Percentiles rank a stretch among this genome's conserved stretches.
Conservation (phyloP, 2,329 filamentous ascomycete genomes). For the Penicillium brevicompactum region DNA sequence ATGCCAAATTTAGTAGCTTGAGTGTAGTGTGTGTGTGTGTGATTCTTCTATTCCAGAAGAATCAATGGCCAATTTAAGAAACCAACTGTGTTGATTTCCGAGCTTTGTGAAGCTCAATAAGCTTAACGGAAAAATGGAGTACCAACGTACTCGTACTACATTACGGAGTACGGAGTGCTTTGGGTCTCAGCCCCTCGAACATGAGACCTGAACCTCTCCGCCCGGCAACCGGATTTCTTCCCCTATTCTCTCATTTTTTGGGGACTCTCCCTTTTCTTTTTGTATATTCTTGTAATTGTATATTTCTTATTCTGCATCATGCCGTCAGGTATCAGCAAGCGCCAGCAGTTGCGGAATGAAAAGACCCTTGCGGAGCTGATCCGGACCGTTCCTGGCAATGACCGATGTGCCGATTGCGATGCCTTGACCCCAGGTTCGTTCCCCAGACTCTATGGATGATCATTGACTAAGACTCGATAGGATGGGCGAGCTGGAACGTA, state of each 20-base stretch:
- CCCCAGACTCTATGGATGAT: conserved; percentile 7
- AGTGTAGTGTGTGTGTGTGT: background rate
- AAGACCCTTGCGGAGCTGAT: conserved; percentile 87
- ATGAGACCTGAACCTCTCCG: conserved; percentile 10
- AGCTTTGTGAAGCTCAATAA: background rate
- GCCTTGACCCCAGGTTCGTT: conserved; percentile 84
- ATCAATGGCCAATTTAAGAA: too few relatives aligned
- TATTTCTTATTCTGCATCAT: conserved; percentile 48
- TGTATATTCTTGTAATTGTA: conserved; percentile 22
- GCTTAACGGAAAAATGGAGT: background rate
- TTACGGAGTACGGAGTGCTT: background rate
- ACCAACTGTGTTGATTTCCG: too few relatives aligned
- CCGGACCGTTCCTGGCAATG: conserved; percentile 81
- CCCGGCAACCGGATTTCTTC: conserved; percentile 14
- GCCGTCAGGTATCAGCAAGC: conserved; percentile 81
- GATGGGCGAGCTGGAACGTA: conserved; percentile 97
- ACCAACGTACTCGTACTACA: too few relatives aligned
- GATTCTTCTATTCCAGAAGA: too few relatives aligned
- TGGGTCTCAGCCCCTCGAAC: conserved; percentile 2
- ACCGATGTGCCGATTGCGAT: conserved; percentile 89
- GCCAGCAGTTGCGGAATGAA: conserved; percentile 97
- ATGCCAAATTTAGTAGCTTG: conserved; percentile 21
- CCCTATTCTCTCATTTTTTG: conserved; percentile 15
- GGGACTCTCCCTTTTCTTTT: conserved; percentile 14
- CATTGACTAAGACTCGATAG: conserved; percentile 48